Percentiles rank a stretch among this genome's conserved stretches.
Conservation (phyloP, 768 basidiomycete genomes). For the Leucocoprinus sp. region DNA sequence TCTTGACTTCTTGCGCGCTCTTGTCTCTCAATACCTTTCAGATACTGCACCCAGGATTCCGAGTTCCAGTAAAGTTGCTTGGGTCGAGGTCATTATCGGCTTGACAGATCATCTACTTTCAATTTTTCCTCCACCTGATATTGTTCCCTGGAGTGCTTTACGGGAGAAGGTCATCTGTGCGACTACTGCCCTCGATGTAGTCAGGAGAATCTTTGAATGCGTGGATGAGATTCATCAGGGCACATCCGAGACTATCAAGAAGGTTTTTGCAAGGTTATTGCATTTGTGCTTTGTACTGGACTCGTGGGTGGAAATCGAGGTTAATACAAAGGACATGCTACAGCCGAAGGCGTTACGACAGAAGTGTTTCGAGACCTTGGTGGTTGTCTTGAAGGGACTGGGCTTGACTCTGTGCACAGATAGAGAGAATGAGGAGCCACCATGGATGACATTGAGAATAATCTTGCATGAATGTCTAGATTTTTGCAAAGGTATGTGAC, state of each 20-base stretch:
- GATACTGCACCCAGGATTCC: constrained; percentile 24
- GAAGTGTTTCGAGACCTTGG: constrained; percentile 34
- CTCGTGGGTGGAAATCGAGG: constrained; percentile 46
- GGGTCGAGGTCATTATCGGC: constrained; percentile 42
- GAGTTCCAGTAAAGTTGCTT: constrained; percentile 31
- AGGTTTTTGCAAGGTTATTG: constrained; percentile 42
- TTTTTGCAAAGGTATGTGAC: constrained; percentile 30
- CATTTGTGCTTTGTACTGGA: constrained; percentile 50
- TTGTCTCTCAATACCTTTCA: constrained; percentile 28
- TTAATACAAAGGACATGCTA: constrained; percentile 27
- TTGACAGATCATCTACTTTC: constrained; percentile 46
- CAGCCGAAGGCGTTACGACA: constrained; percentile 43
- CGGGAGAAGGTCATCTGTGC: constrained; percentile 27
- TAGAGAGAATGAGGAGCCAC: constrained; percentile 22
- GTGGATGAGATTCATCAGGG: constrained; percentile 14
- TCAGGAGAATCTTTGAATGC: constrained; percentile 37
- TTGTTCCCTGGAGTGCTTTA: constrained; percentile 42
- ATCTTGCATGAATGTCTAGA: constrained; percentile 35
- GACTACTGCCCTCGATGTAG: constrained; percentile 42
- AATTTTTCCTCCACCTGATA: constrained; percentile 45
- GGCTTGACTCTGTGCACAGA: constrained; percentile 27
- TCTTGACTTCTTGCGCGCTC: constrained; percentile 32
- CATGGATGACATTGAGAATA: constrained; percentile 34
- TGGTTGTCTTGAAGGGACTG: constrained; percentile 40
- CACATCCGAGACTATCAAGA: constrained; percentile 36